Percentiles rank a stretch among this genome's conserved stretches.
These are phyloP conservation scores for Russula ochroleuca DNA, from an alignment of 768 basidiomycete species.

Conservation along the genomic window DNA sequence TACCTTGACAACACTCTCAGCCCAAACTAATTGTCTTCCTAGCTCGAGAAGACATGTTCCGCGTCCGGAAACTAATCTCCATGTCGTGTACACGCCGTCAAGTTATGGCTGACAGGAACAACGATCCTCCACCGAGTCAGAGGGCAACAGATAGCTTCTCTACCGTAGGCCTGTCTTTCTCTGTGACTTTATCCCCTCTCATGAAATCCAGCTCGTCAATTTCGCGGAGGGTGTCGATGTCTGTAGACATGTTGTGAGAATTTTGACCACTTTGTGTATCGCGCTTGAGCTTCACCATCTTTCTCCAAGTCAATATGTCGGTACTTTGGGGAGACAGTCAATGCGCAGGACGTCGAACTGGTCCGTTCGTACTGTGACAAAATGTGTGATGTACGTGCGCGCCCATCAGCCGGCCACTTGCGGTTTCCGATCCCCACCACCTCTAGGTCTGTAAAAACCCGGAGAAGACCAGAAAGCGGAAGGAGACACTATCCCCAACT, in stretches of 20 bases:
- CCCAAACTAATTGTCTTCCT: background rate
- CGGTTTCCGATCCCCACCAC: background rate
- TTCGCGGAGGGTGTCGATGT: conserved; percentile 55
- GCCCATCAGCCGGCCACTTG: background rate
- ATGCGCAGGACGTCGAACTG: conserved; percentile 42
- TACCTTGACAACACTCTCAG: background rate
- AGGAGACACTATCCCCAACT: conserved; percentile 46
- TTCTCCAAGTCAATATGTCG: conserved; percentile 60
- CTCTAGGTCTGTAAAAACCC: conserved; percentile 74
- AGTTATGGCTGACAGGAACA: conserved; percentile 39
- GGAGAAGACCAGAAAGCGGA: conserved; percentile 52
- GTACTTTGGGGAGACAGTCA: conserved; percentile 72
- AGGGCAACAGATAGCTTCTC: conserved; percentile 59
- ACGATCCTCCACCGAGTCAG: conserved; percentile 61
- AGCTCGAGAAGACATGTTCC: conserved; percentile 74
- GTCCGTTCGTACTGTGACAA: conserved; percentile 55
- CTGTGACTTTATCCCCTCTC: conserved; percentile 32
- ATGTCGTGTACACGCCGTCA: conserved; percentile 45
- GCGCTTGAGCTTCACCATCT: background rate
- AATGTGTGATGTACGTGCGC: conserved; percentile 72
- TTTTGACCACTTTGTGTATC: background rate
- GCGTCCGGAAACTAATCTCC: conserved; percentile 51
- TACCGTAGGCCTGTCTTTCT: conserved; percentile 42
- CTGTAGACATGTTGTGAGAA: conserved; percentile 69
- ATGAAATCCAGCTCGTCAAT: conserved; percentile 39